phyloP scores from a whole-genome alignment of 2,329 filamentous ascomycete species.

The Apiospora aurea region DNA sequence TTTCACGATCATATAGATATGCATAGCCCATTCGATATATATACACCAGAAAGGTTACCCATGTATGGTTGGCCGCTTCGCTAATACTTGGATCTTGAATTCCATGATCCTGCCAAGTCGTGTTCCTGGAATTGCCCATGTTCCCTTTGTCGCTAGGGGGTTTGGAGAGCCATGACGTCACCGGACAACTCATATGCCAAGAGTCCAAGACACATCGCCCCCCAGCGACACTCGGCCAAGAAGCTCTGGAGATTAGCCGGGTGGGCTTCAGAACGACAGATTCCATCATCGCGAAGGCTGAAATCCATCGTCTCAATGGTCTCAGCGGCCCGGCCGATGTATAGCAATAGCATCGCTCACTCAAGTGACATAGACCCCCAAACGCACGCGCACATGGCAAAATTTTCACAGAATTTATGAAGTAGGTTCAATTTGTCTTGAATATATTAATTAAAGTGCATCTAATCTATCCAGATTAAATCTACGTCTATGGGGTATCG shows the following conservation, averaged over 20 bases:
- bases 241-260: neutral
- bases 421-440: constrained; percentile 7
- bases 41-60: neutral
- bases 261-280: neutral
- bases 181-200: neutral
- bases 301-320: neutral
- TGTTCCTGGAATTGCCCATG: constrained; percentile 19
- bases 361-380: neutral
- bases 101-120: constrained; percentile 13
- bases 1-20: neutral
- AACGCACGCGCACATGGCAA: neutral
- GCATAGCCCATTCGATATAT: neutral
- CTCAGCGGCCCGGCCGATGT: neutral
- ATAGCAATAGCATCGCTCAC: neutral
- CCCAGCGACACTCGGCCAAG: neutral
- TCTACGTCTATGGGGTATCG: constrained; percentile 16
- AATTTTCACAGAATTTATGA: neutral
- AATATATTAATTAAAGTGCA: neutral
- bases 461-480: constrained; percentile 14
- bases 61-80: neutral
- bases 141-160: neutral
- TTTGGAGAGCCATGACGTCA: constrained; percentile 10
- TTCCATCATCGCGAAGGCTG: neutral
- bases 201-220: constrained; percentile 3
- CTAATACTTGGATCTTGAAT: neutral